Conservation (phyloP, 2,329 filamentous ascomycete species). For the Alternaria sp. region DNA sequence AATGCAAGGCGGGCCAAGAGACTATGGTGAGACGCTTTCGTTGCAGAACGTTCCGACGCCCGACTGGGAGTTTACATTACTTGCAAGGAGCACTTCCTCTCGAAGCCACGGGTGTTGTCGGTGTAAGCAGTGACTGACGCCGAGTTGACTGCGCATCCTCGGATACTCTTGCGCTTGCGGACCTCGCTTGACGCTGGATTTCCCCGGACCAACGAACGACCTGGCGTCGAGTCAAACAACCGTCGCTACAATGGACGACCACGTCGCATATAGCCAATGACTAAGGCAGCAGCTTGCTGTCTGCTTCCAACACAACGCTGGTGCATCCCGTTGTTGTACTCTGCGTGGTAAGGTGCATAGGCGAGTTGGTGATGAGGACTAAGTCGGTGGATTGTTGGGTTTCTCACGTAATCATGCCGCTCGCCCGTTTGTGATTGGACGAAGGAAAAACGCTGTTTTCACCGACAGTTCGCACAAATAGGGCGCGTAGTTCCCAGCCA, state of each 20-base stretch:
- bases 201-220: background rate
- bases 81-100: background rate
- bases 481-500: constrained; percentile 7
- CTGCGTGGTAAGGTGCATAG: background rate
- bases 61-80: background rate
- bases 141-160: constrained; percentile 2
- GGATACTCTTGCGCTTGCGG: constrained; percentile 1
- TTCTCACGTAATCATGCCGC: constrained; percentile 12
- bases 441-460: constrained; percentile 10
- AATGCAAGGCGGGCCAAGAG: constrained; percentile 33
- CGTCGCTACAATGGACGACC: background rate
- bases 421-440: constrained; percentile 11
- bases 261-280: background rate
- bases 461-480: constrained; percentile 15
- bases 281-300: background rate
- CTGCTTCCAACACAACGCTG: background rate
- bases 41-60: constrained; percentile 20
- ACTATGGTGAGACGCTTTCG: constrained; percentile 31
- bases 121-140: background rate
- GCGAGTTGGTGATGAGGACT: constrained; percentile 1
- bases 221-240: background rate
- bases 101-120: background rate
- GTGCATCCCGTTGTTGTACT: background rate
- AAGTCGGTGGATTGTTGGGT: background rate
- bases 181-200: background rate